Evolutionary conservation across 179 eudicot genomes (phyloP).

Genomic region (Spinacia oleracea): DNA sequence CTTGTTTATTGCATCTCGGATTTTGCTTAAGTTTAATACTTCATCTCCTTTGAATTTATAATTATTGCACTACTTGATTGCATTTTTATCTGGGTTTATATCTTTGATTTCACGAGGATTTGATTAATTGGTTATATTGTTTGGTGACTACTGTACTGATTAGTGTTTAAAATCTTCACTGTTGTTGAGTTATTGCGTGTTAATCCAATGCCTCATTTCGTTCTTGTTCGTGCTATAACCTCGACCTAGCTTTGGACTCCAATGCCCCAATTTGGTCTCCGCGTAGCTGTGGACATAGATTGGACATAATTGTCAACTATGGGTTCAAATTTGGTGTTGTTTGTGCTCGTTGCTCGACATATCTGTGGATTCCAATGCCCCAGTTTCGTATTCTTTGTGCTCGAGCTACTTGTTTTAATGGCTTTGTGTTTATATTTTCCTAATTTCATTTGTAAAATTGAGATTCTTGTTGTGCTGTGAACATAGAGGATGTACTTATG

Average conservation of each 20-base stretch:
- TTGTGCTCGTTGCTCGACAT: neutral
- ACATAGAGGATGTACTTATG: neutral
- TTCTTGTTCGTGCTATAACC: neutral
- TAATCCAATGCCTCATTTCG: neutral
- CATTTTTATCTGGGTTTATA: too few species aligned
- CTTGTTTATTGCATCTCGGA: too few species aligned
- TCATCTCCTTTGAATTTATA: too few species aligned
- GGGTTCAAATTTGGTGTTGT: neutral
- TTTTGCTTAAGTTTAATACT: too few species aligned
- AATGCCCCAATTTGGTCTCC: neutral
- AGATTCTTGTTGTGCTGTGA: neutral
- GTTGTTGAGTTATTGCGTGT: neutral
- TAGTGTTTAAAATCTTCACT: neutral
- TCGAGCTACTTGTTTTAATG: slow-evolving; percentile 9
- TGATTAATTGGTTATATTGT: too few species aligned
- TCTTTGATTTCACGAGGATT: too few species aligned
- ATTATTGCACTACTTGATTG: too few species aligned
- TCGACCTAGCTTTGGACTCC: neutral
- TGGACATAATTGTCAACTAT: neutral
- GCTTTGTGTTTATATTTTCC: too few species aligned
- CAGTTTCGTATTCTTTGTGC: neutral
- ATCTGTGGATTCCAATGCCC: neutral
- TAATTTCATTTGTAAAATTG: neutral
- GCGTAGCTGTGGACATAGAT: neutral
- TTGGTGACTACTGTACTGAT: too few species aligned